Base-by-base conservation (phyloP, 1,284 basidiomycete species). In the Puccinia polysora region DNA sequence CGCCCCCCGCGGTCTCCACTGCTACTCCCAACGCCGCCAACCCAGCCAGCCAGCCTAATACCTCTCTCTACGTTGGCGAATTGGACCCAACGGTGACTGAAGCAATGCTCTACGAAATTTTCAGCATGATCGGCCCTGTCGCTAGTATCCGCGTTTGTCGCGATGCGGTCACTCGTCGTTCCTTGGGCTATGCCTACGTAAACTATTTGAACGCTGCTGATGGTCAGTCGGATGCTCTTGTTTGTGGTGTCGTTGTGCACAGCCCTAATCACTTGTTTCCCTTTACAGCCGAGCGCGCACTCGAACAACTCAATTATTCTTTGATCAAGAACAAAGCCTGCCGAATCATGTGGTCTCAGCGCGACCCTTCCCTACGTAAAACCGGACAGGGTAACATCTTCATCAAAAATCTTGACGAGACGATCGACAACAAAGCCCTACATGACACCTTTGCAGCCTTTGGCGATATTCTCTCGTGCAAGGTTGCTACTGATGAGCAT, bases 281-380 rank as follows among this genome's bases (percentile, higher is more conserved):
- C 40, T 50, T 30, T 73, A 38, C 75, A 91, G 89, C 89, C 80
- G 96, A 99, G 84, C 92, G 94, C 81, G 95, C 96, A 75, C 86
- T 99, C 76, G 96, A 99, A 84, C 91, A 95, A 83, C 88, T 99
- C 82, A 99, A 99, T 84, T 99, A 98, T 83, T 97, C 95, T 76
- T 84, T 95, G 79, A 98, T 99, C 84, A 97, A 97, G 85, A 89
- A 89, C 82, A 90, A 92, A 79, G 89, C 96, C 76, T 99, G 96
- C 85, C 93, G 96, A 79, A 99, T 99, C 85, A 99, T 99, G 96
- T 97, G 96, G 94, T 97, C 94, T 79, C 95, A 98, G 86, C 91
- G 96, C 81, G 96, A 98, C 84, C 96, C 96, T 75, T 91, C 92
- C 78, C 87, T 98, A 79, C 92, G 96, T 83, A 97, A 98, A 87